Evolutionary conservation across 306 rosid genomes (phyloP), one percentile per base, ranked within the genome.

Genomic region (Lotus japonicus): DNA sequence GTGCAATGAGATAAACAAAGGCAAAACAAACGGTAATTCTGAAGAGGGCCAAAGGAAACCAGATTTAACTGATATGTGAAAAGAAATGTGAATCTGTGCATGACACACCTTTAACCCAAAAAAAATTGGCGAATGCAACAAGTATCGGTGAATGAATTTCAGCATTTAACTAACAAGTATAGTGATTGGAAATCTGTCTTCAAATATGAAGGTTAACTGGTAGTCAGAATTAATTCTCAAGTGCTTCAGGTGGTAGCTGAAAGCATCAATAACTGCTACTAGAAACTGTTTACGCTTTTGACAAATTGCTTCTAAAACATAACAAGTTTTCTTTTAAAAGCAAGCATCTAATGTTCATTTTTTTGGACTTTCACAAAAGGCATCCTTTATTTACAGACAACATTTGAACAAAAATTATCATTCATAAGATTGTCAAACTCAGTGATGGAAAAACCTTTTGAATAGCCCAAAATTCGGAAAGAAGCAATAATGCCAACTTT

Each of bases 1-100:
- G n/a, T n/a, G n/a, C n/a, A n/a, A n/a, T n/a, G n/a, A n/a, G n/a
- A n/a, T n/a, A n/a, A n/a, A n/a, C n/a, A n/a, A n/a, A n/a, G 9
- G 21, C 17, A 58, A 58, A 38, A n/a, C 17, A 35, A 42, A 53
- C 0, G 4, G 23, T 33, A n/a, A 63, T 2, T 16, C 18, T 15
- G 23, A 26, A 9, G 14, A 43, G 17, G 41, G 15, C 23, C 41
- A 23, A 18, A 44, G 16, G 35, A 14, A 73, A 19, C 63, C 26
- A 64, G 31, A 14, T 19, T 8, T 46, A 55, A 66, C 66, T 65
- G 73, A 68, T 28, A 21, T n/a, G 56, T 48, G 54, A 58, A 16
- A 49, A 49, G 56, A 75, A 21, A 51, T 49, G 48, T 58, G 56
- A 66, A 14, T 36, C 13, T 36, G 12, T 21, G 15, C 9, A 48